phyloP scores from a whole-genome alignment of 2,329 filamentous ascomycete species.

The Pseudogymnoascus sp. region DNA sequence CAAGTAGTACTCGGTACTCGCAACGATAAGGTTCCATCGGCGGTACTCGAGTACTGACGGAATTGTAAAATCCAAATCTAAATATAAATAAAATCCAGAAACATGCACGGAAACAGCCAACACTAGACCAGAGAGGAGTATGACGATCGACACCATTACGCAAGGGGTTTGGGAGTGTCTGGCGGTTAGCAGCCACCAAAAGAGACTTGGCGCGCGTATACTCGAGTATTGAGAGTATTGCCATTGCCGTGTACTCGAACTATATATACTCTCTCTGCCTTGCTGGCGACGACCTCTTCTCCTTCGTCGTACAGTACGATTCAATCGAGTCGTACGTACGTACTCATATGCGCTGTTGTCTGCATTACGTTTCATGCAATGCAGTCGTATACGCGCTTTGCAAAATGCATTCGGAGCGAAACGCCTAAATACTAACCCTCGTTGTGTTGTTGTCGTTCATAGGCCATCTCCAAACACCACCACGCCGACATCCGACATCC shows the following conservation, averaged over 20 bases:
- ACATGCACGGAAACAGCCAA: not conserved
- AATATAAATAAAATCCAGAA: not conserved
- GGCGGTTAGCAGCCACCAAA: not conserved
- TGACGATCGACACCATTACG: not conserved
- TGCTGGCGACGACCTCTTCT: not conserved
- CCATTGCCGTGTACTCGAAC: too few species aligned
- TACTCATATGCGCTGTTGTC: not conserved
- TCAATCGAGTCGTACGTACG: not conserved
- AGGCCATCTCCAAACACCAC: not conserved
- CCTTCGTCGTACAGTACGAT: not conserved
- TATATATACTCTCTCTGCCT: not conserved
- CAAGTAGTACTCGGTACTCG: not conserved
- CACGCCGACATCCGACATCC: not conserved
- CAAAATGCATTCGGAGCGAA: not conserved
- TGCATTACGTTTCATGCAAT: not conserved
- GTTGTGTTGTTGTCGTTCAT: not conserved
- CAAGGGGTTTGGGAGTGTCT: not conserved
- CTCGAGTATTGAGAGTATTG: too few species aligned
- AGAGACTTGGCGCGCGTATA: not conserved
- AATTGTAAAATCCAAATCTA: not conserved
- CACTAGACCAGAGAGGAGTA: too few species aligned
- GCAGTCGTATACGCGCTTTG: not conserved
- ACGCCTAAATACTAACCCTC: not conserved
- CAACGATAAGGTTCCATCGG: not conserved
- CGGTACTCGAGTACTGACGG: not conserved